Base-by-base conservation (phyloP, 1,139 yeast genomes). In the Hansenula lynferdii region DNA sequence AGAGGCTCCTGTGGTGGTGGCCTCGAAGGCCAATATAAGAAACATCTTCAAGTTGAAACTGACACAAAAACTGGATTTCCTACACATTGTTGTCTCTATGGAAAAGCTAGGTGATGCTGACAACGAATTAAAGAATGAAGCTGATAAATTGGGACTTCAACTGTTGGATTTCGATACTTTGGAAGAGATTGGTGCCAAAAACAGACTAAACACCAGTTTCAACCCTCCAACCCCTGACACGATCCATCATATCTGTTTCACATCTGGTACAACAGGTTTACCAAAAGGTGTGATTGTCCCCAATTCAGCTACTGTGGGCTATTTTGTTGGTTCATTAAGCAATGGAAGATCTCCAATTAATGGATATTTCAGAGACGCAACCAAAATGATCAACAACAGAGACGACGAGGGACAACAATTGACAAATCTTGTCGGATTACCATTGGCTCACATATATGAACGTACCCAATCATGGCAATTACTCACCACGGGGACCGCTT, bases 1-100 rank as follows among this genome's bases (percentile, higher is more conserved):
- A 6, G 72, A 75, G 44, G 58, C 75, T 14, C 83, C 84, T 2
- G 69, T 79, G 2, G 58, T 77, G 12, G 61, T 79, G 28, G 61
- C 71, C 28, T 65, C 82, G 4, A 64, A 69, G 45, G 69, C 67
- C 27, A 72, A 73, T 48, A 57, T 75, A 34, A 57, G 62, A 19
- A 57, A 53, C 14, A 58, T 79, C 19, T 55, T 80, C 30, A 50
- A 49, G 3, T 43, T 66, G 38, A 54, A 56, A 37, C 48, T 51
- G 21, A 42, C 56, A 22, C 31, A 11, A 12, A 39, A 41, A 2
- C 17, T 44, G 8, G 40, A 58, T 21, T n/a, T 27, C 22, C 43
- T 61, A 39, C 58, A 64, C 8, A 44, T 52, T 35, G 50, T 67
- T 38, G 54, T 58, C 41, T 57, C 57, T 12, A 51, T 74, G 42